A percentile compares a stretch with the other conserved stretches of the same genome.
Evolutionary conservation across 495 filamentous ascomycete species (phyloP).

Genomic region (Xylaria palmicola): DNA sequence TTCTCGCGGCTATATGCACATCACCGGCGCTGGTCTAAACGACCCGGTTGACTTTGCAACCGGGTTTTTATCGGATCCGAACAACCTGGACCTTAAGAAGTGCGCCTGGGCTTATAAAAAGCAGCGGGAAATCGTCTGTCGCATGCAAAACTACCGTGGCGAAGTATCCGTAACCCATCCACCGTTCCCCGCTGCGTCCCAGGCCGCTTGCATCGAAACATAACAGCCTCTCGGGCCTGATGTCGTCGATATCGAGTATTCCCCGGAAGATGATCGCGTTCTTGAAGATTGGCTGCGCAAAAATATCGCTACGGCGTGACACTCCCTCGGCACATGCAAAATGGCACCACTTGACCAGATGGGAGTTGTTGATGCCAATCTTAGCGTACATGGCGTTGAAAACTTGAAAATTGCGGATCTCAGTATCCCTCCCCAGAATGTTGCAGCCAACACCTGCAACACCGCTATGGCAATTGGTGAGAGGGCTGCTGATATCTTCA

Average conservation of each 20-base stretch:
- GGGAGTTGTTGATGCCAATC: constrained; percentile 44
- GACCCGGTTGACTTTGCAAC: constrained; percentile 36
- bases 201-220: not conserved
- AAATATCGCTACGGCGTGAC: constrained; percentile 46
- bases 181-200: constrained; percentile 33
- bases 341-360: constrained; percentile 37
- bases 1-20: constrained; percentile 54
- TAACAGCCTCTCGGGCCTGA: not conserved
- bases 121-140: constrained; percentile 53
- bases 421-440: constrained; percentile 52
- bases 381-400: constrained; percentile 45
- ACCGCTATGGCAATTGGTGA: constrained; percentile 57
- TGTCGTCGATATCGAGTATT: constrained; percentile 39
- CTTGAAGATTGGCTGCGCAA: constrained; percentile 42
- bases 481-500: constrained; percentile 54
- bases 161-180: constrained; percentile 52
- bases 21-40: constrained; percentile 38
- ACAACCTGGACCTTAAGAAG: constrained; percentile 41
- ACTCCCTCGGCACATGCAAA: constrained; percentile 46
- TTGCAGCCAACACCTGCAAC: constrained; percentile 58
- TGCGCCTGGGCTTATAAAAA: constrained; percentile 54
- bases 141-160: constrained; percentile 51
- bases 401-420: constrained; percentile 48
- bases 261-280: constrained; percentile 46
- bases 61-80: constrained; percentile 41